Evolutionary conservation across 257 asterid genomes (phyloP), one percentile per base, ranked within the genome.

Genomic region (Rubia yunnanensis): DNA sequence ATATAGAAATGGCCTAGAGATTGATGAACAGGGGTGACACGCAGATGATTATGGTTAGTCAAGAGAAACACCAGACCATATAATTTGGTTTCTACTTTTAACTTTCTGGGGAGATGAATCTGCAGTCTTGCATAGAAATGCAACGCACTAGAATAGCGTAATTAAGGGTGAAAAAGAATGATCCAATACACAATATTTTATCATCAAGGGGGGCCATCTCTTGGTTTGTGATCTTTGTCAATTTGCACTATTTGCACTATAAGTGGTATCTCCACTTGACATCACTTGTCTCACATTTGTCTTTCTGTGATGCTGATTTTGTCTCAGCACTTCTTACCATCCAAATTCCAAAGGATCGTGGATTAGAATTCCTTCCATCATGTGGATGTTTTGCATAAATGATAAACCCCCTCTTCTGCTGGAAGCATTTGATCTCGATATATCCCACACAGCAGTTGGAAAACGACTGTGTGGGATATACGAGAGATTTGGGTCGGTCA

Each of bases 221-320:
- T 30, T 71, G 64, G 59, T 59, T 76, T 70, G 52, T 44, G 74
- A 67, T 61, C 24, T 39, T 66, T 73, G 78, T 76, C 80, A 74
- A 83, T 65, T 71, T 70, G 77, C 76, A 66, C 67, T 61, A 83
- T 65, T 71, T 70, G 77, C 76, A 66, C 67, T 61, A 18, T 68
- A 57, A 80, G 88, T 83, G 87, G 75, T 69, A 71, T 76, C 84
- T 79, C 84, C 83, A 81, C 92, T 85, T 64, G 64, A 73, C 72
- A 67, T 75, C 64, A 67, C 71, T 76, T 61, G 66, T 67, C 54
- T 63, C 69, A 69, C 72, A 75, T 73, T 70, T 63, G n/a, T n/a
- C n/a, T 57, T 58, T 67, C 66, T 65, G 50, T 30, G 32, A 54
- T 54, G 22, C 60, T 54, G 75, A 53, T 64, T 59, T 62, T 49